Evolutionary conservation across 495 filamentous ascomycete genomes (phyloP).

Genomic region (Darksidea phi): DNA sequence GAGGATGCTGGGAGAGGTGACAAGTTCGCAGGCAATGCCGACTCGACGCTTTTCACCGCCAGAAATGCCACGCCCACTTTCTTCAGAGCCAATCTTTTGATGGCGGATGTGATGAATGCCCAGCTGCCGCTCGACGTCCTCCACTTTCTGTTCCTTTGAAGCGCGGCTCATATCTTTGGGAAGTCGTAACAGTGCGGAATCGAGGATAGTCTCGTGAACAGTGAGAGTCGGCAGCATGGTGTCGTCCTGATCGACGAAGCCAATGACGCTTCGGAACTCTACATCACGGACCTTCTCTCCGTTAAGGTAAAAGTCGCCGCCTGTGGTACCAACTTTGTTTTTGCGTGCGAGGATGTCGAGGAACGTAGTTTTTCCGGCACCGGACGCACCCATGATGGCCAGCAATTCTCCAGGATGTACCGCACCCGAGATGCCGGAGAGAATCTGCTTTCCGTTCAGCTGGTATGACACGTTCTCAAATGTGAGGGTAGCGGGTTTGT

Average conservation of each 20-base stretch:
- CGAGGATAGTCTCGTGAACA: conserved; percentile 96
- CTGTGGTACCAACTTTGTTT: conserved; percentile 83
- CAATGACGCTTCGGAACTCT: conserved; percentile 86
- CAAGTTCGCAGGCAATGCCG: conserved; percentile 94
- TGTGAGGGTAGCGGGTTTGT: conserved; percentile 83
- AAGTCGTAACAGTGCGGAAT: conserved; percentile 84
- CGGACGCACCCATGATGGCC: conserved; percentile 97
- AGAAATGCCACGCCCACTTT: conserved; percentile 91
- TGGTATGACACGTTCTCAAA: conserved; percentile 87
- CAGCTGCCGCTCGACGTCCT: conserved; percentile 92
- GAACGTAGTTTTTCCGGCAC: conserved; percentile 96
- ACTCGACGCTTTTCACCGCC: conserved; percentile 95
- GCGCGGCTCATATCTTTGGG: conserved; percentile 83
- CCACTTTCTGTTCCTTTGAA: conserved; percentile 83
- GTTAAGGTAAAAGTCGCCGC: conserved; percentile 89
- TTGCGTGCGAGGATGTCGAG: conserved; percentile 95
- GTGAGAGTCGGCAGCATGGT: conserved; percentile 96
- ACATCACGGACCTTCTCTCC: conserved; percentile 82
- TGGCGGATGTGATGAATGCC: conserved; percentile 90
- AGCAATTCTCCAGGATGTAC: conserved; percentile 88
- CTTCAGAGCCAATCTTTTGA: conserved; percentile 95
- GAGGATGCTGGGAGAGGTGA: conserved; percentile 94
- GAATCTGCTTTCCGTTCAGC: conserved; percentile 83
- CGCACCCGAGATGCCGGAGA: conserved; percentile 75
- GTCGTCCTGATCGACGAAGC: conserved; percentile 97